Evolutionary conservation across 1,284 basidiomycete genomes (phyloP).

Genomic region (Boletus holoroseus): DNA sequence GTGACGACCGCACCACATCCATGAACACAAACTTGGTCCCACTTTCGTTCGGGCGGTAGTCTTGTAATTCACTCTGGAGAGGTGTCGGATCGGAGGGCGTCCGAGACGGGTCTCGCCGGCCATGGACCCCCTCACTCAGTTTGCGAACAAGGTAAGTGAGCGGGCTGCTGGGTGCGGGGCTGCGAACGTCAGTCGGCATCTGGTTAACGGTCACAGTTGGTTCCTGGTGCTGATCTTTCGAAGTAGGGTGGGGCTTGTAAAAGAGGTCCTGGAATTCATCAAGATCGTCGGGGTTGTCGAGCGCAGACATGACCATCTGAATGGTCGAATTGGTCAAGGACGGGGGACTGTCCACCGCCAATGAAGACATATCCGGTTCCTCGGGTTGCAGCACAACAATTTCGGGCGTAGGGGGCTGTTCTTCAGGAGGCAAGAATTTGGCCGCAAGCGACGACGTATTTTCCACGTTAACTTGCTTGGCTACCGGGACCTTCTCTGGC

Average conservation of each 20-base stretch:
- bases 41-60: slow-evolving; percentile 2
- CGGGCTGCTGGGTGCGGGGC: slow-evolving; percentile 41
- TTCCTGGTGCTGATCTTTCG: slow-evolving; percentile 2
- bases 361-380: slow-evolving; percentile 4
- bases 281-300: slow-evolving; percentile 57
- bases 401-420: neutral
- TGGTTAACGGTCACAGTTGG: neutral
- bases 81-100: slow-evolving; percentile 10
- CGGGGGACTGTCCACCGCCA: slow-evolving; percentile 34
- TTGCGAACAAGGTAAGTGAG: slow-evolving; percentile 59
- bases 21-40: slow-evolving; percentile 24
- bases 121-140: slow-evolving; percentile 54
- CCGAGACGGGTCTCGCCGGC: slow-evolving; percentile 25
- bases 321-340: slow-evolving; percentile 39
- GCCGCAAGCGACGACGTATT: neutral
- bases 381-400: slow-evolving; percentile 3
- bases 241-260: slow-evolving; percentile 42
- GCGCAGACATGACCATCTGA: slow-evolving; percentile 36
- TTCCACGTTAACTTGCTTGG: neutral
- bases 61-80: slow-evolving; percentile 9
- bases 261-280: slow-evolving; percentile 68
- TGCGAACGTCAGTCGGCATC: slow-evolving; percentile 17
- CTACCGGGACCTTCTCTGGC: neutral
- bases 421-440: neutral
- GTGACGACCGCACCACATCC: slow-evolving; percentile 22